phyloP scores from a whole-genome alignment of 2,329 filamentous ascomycete genomes.

The Sclerotiophoma versabilis region DNA sequence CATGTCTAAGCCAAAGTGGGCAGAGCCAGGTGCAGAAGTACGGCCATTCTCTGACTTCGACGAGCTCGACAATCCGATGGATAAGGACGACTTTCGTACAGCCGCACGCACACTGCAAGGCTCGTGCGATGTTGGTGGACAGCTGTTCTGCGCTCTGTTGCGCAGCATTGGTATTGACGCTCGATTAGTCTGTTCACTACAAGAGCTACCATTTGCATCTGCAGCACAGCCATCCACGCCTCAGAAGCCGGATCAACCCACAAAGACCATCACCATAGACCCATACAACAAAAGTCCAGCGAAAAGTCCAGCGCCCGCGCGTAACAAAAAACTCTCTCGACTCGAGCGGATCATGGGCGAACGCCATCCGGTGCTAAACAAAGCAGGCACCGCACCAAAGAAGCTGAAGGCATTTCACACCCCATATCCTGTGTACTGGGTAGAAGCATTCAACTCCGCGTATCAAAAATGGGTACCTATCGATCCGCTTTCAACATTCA shows the following conservation, averaged over 20 bases:
- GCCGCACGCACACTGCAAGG: slow-evolving; percentile 75
- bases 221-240: slow-evolving; percentile 41
- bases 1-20: slow-evolving; percentile 67
- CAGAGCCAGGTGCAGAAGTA: slow-evolving; percentile 69
- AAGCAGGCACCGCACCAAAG: slow-evolving; percentile 42
- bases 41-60: slow-evolving; percentile 56
- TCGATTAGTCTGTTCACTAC: slow-evolving; percentile 87
- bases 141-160: slow-evolving; percentile 87
- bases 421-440: slow-evolving; percentile 86
- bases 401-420: slow-evolving; percentile 69
- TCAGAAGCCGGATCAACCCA: slow-evolving; percentile 29
- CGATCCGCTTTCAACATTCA: slow-evolving; percentile 82
- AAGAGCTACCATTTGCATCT: slow-evolving; percentile 74
- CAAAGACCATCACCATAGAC: slow-evolving; percentile 39
- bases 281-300: slow-evolving; percentile 39
- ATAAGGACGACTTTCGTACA: slow-evolving; percentile 74
- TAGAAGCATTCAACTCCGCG: slow-evolving; percentile 85
- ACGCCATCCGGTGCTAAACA: slow-evolving; percentile 33
- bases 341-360: slow-evolving; percentile 43
- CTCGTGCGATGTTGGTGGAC: slow-evolving; percentile 87
- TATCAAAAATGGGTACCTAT: slow-evolving; percentile 92
- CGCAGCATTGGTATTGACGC: slow-evolving; percentile 82
- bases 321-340: slow-evolving; percentile 42
- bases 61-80: slow-evolving; percentile 71
- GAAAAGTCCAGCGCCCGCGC: slow-evolving; percentile 27